A percentile compares a stretch with the other conserved stretches of the same genome.
Evolutionary conservation across 106 monocot genomes (phyloP).

Genomic region (Agapanthus africanus): DNA sequence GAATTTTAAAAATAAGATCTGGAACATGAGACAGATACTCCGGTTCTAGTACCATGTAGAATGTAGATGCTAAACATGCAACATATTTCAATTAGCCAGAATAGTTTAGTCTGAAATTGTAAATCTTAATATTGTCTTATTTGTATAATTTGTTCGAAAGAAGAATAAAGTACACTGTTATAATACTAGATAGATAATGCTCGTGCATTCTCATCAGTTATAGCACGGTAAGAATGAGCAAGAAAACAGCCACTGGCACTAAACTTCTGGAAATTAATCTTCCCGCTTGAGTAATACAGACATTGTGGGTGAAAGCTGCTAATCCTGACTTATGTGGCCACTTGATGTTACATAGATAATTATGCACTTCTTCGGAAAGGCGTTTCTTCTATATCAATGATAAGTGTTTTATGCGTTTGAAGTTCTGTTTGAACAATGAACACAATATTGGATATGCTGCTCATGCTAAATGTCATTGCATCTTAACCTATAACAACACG

Average conservation of each 20-base stretch:
- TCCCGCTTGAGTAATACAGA: not conserved
- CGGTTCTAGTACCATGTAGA: not conserved
- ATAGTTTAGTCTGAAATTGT: not conserved
- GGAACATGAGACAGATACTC: not conserved
- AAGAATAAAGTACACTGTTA: not conserved
- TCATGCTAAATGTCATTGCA: not conserved
- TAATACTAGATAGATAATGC: not conserved
- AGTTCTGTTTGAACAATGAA: not conserved
- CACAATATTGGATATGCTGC: not conserved
- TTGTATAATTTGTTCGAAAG: not conserved
- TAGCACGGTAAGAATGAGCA: not conserved
- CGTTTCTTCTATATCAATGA: too few relatives aligned
- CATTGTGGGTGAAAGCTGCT: not conserved
- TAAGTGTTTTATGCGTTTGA: not conserved
- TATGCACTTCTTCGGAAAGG: not conserved
- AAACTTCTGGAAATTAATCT: not conserved
- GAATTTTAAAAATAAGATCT: not conserved
- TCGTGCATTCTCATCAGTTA: not conserved
- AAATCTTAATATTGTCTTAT: not conserved
- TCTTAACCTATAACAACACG: not conserved
- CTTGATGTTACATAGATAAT: not conserved
- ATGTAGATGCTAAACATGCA: not conserved
- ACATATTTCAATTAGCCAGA: not conserved
- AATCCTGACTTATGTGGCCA: not conserved
- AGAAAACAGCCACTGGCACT: not conserved